Evolutionary conservation across 2,329 filamentous ascomycete genomes (phyloP).

Genomic region (Penicillium sp.): DNA sequence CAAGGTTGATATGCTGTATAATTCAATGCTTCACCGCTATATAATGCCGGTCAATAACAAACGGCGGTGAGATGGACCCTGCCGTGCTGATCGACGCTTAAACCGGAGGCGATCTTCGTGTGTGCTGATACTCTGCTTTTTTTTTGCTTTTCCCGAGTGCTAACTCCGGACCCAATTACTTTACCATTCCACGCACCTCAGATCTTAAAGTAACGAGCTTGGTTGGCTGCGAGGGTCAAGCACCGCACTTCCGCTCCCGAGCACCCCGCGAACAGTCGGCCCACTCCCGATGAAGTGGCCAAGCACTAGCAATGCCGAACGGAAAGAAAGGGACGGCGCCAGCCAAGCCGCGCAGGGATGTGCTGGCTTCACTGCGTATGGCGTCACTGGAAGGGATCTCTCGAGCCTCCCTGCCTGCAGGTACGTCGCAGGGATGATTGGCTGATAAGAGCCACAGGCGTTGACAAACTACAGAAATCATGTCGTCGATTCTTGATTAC

Average conservation of each 20-base stretch:
- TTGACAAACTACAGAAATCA: constrained; percentile 65
- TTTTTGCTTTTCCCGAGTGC: neutral
- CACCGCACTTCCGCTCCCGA: neutral
- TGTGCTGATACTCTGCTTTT: neutral
- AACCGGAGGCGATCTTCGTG: constrained; percentile 6
- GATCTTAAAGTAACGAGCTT: neutral
- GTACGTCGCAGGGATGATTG: constrained; percentile 47
- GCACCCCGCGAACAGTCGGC: constrained; percentile 4
- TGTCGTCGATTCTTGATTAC: constrained; percentile 85
- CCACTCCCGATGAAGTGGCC: constrained; percentile 28
- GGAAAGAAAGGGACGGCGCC: constrained; percentile 46
- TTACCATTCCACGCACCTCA: neutral
- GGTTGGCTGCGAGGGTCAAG: neutral
- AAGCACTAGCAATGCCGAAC: constrained; percentile 46
- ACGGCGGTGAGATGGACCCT: constrained; percentile 8
- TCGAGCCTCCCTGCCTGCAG: constrained; percentile 78
- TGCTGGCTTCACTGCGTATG: constrained; percentile 75
- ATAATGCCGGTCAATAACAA: neutral
- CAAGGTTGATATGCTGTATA: neutral
- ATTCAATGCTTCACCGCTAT: neutral
- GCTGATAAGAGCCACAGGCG: neutral
- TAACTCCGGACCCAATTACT: neutral
- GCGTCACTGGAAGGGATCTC: constrained; percentile 73
- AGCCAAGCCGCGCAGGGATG: constrained; percentile 46
- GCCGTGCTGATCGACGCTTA: constrained; percentile 6